A percentile compares a stretch with the other conserved stretches of the same genome.
Evolutionary conservation across 768 basidiomycete genomes (phyloP).

Genomic region (Leccinum incarnatum): DNA sequence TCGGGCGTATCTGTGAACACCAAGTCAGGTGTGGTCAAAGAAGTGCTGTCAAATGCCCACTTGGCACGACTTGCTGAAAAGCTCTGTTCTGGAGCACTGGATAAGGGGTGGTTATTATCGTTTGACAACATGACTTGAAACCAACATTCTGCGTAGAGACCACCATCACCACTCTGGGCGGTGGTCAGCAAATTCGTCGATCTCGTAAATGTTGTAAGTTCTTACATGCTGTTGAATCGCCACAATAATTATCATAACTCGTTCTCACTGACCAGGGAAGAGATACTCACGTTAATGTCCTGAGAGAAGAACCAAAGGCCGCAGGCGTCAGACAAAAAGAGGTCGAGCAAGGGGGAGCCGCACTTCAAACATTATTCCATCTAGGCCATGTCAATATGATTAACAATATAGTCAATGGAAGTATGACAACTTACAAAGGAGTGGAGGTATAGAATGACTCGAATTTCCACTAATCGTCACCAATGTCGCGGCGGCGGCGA

Average conservation of each 20-base stretch:
- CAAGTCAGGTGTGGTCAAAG: neutral
- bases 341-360: neutral
- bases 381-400: conserved; percentile 25
- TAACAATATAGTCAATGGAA: neutral
- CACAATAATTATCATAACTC: neutral
- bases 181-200: conserved; percentile 12
- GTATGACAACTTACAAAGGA: conserved; percentile 40
- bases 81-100: conserved; percentile 65
- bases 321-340: neutral
- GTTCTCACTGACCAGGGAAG: neutral
- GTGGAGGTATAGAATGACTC: conserved; percentile 50
- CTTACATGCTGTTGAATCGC: conserved; percentile 32
- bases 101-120: neutral
- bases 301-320: conserved; percentile 17
- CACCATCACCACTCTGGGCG: conserved; percentile 59
- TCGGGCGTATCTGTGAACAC: conserved; percentile 39
- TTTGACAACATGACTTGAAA: neutral
- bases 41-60: conserved; percentile 26
- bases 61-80: conserved; percentile 58
- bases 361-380: conserved; percentile 61
- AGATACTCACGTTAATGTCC: conserved; percentile 58
- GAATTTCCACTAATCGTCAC: conserved; percentile 45
- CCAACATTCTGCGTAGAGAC: conserved; percentile 59
- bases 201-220: neutral
- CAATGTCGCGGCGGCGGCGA: conserved; percentile 1